phyloP scores from a whole-genome alignment of 345 rosid genomes.

The Nephelium lappaceum region DNA sequence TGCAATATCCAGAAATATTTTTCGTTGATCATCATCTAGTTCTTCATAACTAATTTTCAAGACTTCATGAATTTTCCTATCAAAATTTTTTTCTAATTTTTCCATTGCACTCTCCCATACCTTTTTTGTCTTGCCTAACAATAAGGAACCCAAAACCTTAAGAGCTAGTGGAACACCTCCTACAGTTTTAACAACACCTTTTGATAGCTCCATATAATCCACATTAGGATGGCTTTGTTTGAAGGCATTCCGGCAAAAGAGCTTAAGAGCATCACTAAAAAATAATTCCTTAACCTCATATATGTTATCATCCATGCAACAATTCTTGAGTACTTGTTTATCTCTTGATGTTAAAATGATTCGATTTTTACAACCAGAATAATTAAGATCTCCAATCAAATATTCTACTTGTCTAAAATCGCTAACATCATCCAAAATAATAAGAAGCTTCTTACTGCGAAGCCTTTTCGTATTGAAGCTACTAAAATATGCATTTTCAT shows the following conservation, averaged over 20 bases:
- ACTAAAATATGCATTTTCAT: slow-evolving; percentile 6
- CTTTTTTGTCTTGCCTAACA: not conserved
- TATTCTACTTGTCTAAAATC: slow-evolving; percentile 22
- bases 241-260: slow-evolving; percentile 9
- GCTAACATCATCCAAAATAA: slow-evolving; percentile 35
- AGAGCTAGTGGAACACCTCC: slow-evolving; percentile 22
- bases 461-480: slow-evolving; percentile 18
- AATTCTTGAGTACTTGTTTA: not conserved
- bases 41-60: slow-evolving; percentile 16
- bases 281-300: not conserved
- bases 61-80: not conserved
- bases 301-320: not conserved
- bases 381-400: not conserved
- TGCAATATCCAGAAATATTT: slow-evolving; percentile 17
- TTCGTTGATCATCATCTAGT: slow-evolving; percentile 7
- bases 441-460: slow-evolving; percentile 20
- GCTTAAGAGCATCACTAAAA: not conserved
- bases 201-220: not conserved
- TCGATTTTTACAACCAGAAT: not conserved
- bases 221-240: not conserved
- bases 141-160: not conserved
- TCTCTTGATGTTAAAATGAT: slow-evolving; percentile 14
- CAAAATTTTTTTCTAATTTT: not conserved
- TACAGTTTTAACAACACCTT: not conserved
- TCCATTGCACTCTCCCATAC: not conserved